Evolutionary conservation across 208 protist genomes (phyloP).

Genomic region (Acanthamoeba healyi): DNA sequence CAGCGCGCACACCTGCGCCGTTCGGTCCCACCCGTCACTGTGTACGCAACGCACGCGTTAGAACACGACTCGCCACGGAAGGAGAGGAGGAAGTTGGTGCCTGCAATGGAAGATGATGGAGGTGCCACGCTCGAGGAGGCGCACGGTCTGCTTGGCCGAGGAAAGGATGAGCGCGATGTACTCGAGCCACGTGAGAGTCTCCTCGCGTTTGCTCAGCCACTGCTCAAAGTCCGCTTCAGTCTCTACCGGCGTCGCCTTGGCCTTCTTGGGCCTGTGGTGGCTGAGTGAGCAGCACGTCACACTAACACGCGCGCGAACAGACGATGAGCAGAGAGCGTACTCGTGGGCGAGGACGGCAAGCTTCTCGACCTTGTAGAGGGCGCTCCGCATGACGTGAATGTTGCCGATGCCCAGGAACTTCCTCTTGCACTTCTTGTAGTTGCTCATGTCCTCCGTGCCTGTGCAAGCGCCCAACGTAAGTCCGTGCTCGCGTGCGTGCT

Average conservation of each 20-base stretch:
- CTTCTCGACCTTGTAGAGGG: constrained; percentile 30
- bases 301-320: background rate
- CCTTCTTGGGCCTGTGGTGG: background rate
- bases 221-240: background rate
- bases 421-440: constrained; percentile 78
- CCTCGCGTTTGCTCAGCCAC: constrained; percentile 1
- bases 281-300: background rate
- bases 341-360: background rate
- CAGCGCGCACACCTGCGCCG: constrained; percentile 92
- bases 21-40: constrained; percentile 95
- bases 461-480: background rate
- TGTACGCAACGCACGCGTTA: background rate
- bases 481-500: background rate
- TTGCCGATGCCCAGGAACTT: constrained; percentile 81
- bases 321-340: background rate
- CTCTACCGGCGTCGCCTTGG: background rate
- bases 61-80: background rate
- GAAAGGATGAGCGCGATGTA: constrained; percentile 40
- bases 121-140: constrained; percentile 2
- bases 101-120: constrained; percentile 57
- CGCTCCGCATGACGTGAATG: constrained; percentile 75
- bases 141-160: constrained; percentile 26
- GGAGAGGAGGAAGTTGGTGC: background rate
- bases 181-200: constrained; percentile 44
- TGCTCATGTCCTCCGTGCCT: constrained; percentile 80